Evolutionary conservation across 192 early-diverging fungal species (phyloP), one percentile per base, ranked within the genome.

Genomic region (Umbelopsis ramanniana): DNA sequence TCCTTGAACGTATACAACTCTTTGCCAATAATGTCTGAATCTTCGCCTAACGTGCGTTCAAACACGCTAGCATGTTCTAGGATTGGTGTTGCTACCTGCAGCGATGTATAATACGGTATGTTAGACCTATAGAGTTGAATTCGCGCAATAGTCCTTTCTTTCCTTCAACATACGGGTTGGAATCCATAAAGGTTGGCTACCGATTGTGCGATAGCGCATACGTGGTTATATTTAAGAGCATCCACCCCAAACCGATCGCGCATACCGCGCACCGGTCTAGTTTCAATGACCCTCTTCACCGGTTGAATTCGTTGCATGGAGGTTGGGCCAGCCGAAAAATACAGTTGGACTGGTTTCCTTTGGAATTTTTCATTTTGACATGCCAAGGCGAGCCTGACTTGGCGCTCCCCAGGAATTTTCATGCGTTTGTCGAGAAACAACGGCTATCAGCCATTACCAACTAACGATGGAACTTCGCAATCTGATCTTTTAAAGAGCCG

Each of bases 1-100:
- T 89, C 88, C 10, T 79, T 77, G 60, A 92, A 90, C 40, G 78
- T 87, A 78, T 89, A 92, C 26, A 92, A 72, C 72, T 92, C 90
- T 52, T 92, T 92, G 19, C 88, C 86, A 5, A 92, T 83, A 2
- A 92, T 87, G 74, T 92, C 90, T 12, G 87, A 87, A 50, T 85
- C 84, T 14, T 78, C 67, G 2, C 90, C 90, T 21, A 92, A 73
- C 5, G 88, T 84, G 57, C 87, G 75, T 38, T 92, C 86, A 67
- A 88, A 89, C 0, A 90, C 83, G 24, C 84, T 81, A 8, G 88
- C 83, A 78, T 87, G 84, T 71, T 92, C 90, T 15, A 92, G 78
- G 23, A 90, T 82, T 6, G 90, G 90, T 6, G 90, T 90, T 24
- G 80, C 74, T 24, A 90, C 79, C 74, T 88, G 78, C 22, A 5